These are phyloP conservation scores for Casaregolazyma lundiana DNA, from an alignment of 1,139 yeast species.

Conservation along the genomic window DNA sequence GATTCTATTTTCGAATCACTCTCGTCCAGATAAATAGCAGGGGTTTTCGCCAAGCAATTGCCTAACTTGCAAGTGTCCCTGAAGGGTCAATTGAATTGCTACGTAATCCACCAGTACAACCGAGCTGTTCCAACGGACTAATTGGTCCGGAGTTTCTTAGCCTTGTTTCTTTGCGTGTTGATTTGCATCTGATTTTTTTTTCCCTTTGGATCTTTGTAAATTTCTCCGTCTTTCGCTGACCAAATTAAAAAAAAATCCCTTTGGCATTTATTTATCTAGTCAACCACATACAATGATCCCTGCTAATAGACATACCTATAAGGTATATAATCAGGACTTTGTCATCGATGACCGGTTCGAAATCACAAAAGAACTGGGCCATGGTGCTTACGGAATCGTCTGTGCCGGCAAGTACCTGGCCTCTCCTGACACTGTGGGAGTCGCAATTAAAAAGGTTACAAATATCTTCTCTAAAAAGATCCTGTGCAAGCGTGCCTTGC, in stretches of 20 bases:
- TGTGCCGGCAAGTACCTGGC: slow-evolving; percentile 84
- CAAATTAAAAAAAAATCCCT: not conserved
- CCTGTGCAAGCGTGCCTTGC: slow-evolving; percentile 79
- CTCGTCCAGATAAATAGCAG: too few species aligned
- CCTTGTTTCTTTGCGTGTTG: not conserved
- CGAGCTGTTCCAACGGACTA: not conserved
- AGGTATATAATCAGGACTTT: slow-evolving; percentile 86
- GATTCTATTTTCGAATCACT: not conserved
- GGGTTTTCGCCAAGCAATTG: too few species aligned
- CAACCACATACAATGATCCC: slow-evolving; percentile 22
- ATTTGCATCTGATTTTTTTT: not conserved
- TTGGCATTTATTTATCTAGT: not conserved
- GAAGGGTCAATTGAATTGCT: too few species aligned
- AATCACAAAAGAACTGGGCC: slow-evolving; percentile 86
- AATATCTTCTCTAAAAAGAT: slow-evolving; percentile 86
- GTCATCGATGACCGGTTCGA: slow-evolving; percentile 81
- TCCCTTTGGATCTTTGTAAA: not conserved
- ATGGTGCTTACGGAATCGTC: slow-evolving; percentile 96
- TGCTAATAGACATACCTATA: slow-evolving; percentile 39
- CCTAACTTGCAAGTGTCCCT: too few species aligned
- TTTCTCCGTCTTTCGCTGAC: not conserved
- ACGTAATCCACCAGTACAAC: too few species aligned
- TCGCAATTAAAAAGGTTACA: slow-evolving; percentile 89
- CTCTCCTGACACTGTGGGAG: slow-evolving; percentile 55
- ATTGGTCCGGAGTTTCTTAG: not conserved